phyloP scores from a whole-genome alignment of 345 rosid species.

The Arabis hirsuta region DNA sequence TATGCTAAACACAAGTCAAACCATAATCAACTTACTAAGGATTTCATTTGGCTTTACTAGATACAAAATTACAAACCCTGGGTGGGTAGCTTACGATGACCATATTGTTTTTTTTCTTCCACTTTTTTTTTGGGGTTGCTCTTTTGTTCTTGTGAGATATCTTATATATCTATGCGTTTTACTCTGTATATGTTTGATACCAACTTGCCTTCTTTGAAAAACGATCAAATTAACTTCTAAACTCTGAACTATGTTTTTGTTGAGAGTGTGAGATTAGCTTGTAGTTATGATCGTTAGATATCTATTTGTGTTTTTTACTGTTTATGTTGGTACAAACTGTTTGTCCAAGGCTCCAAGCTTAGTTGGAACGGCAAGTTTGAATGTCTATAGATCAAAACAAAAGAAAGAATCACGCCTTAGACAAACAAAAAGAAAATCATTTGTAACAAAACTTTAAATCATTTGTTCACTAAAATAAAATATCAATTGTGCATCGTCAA shows the following conservation, averaged over 20 bases:
- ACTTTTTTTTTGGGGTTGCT: slow-evolving; percentile 21
- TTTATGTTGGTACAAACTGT: too few relatives aligned
- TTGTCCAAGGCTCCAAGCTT: too few relatives aligned
- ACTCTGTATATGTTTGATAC: slow-evolving; percentile 42
- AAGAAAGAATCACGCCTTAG: too few relatives aligned
- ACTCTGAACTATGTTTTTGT: not conserved
- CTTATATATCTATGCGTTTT: slow-evolving; percentile 30
- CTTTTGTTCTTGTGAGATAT: slow-evolving; percentile 39
- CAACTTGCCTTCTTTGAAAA: slow-evolving; percentile 42
- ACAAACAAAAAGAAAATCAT: too few relatives aligned
- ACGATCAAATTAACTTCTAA: slow-evolving; percentile 15
- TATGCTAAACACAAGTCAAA: slow-evolving; percentile 29
- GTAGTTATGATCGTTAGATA: too few relatives aligned
- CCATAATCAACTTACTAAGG: slow-evolving; percentile 37
- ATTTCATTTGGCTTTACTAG: slow-evolving; percentile 40
- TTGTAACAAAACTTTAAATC: too few relatives aligned
- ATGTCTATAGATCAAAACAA: too few relatives aligned
- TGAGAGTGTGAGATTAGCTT: too few relatives aligned
- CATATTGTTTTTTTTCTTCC: not conserved
- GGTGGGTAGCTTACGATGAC: slow-evolving; percentile 23
- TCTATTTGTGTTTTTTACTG: too few relatives aligned
- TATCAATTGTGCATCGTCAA: too few relatives aligned
- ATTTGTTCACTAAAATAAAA: too few relatives aligned
- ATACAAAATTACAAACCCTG: slow-evolving; percentile 16
- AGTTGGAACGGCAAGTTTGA: too few relatives aligned